These are phyloP conservation scores for Diaporthe destruens DNA, from an alignment of 2,329 filamentous ascomycete species.

Conservation along the genomic window DNA sequence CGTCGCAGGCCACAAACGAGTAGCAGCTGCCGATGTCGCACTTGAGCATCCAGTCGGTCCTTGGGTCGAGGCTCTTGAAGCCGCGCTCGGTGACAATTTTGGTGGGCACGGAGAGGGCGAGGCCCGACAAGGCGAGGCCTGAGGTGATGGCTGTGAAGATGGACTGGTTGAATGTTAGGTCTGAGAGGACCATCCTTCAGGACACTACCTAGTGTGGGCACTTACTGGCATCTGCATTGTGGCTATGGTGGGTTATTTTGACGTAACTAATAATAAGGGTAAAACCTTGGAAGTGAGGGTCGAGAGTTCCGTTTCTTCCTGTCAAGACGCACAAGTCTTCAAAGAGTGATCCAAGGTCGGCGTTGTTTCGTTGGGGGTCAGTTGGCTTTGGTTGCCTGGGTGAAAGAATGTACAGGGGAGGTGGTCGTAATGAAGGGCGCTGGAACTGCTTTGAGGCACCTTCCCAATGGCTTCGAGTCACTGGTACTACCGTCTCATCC, in stretches of 20 bases:
- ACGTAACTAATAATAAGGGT: background rate
- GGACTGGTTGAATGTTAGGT: background rate
- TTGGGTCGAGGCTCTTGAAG: background rate
- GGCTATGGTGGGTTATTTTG: background rate
- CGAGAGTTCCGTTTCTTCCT: background rate
- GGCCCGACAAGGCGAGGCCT: conserved; percentile 1
- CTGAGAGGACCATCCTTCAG: background rate
- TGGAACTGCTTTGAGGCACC: background rate
- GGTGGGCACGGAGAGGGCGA: conserved; percentile 14
- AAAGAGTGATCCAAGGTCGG: background rate
- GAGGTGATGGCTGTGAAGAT: background rate
- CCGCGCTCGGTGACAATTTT: background rate
- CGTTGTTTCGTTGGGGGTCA: too few relatives aligned
- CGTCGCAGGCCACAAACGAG: conserved; percentile 8
- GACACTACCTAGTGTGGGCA: background rate
- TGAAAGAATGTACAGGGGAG: background rate
- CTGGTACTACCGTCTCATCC: background rate
- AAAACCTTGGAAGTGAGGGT: too few relatives aligned
- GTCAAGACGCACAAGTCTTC: background rate
- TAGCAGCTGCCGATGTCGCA: conserved; percentile 29
- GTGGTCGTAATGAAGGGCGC: background rate
- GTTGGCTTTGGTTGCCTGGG: background rate
- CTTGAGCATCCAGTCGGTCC: conserved; percentile 25
- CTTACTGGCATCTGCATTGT: conserved; percentile 20
- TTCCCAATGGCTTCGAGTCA: background rate